Evolutionary conservation across 148 eudicot genomes (phyloP), one percentile per base, ranked within the genome.

Genomic region (Selenicereus undatus): DNA sequence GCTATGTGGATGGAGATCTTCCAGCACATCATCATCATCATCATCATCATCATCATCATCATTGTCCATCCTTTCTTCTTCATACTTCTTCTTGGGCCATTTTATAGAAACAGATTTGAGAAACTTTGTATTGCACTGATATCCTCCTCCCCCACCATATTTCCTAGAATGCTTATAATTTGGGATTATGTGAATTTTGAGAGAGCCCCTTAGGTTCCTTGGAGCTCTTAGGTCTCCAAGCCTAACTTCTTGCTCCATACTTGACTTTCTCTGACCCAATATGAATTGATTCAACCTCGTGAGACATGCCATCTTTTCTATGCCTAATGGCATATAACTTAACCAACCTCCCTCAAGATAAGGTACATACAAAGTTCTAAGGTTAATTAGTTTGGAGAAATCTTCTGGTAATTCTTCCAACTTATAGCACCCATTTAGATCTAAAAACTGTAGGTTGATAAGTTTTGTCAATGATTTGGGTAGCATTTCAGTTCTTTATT

Each of bases 271-370:
- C 4, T 6, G 1, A 0, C 71, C 60, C 27, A 83, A 81, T 11
- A 62, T 13, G 43, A 82, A 82, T 0, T 26, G 2, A 11, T 18
- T 20, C 11, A 85, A 78, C 42, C 4, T 60, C 0, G 26, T 72
- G 20, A 85, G 71, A 21, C 50, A 16, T 36, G 81, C 82, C 72
- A 85, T 18, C 12, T 29, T 64, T 9, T n/a, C 81, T 52, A 85
- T 20, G 24, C 87, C 78, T 27, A 14, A 9, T 79, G 87, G 83
- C 87, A 85, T 82, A 62, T 14, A 29, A 2, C 18, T 64, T 51
- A 84, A 62, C 1, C 6, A 35, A 4, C 0, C 0, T 3, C 0
- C 52, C 52, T 32, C 32, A 1, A 0, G 1, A 32, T 32, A 32
- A 16, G 56, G 48, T 32, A 39, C 43, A 39, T 39, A 39, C 43